Percentiles rank a stretch among this genome's conserved stretches.
Evolutionary conservation across 768 basidiomycete species (phyloP).

Genomic region (Hortiboletus campestris): DNA sequence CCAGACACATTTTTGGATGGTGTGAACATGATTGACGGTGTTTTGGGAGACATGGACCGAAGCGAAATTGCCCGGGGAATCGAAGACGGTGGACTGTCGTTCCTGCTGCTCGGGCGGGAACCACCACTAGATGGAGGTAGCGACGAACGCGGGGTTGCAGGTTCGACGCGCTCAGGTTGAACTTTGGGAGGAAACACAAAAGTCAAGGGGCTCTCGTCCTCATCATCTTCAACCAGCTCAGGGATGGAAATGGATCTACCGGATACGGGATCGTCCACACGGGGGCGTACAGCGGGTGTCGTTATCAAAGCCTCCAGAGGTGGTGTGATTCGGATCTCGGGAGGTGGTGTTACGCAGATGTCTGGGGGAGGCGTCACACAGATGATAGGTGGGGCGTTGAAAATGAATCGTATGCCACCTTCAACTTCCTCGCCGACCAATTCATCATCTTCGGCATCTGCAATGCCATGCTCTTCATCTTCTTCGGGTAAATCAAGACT

Average conservation of each 20-base stretch:
- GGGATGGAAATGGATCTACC: constrained; percentile 4
- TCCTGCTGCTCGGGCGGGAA: constrained; percentile 12
- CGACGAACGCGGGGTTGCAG: constrained; percentile 10
- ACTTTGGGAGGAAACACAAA: constrained; percentile 25
- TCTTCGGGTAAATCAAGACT: constrained; percentile 46
- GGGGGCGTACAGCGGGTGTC: constrained; percentile 20
- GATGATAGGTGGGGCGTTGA: constrained; percentile 53
- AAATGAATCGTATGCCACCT: constrained; percentile 72
- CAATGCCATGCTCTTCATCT: constrained; percentile 26
- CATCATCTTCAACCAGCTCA: constrained; percentile 20
- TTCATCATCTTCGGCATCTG: constrained; percentile 42
- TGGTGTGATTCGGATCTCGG: constrained; percentile 23
- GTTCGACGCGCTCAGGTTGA: constrained; percentile 2
- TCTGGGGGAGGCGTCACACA: constrained; percentile 28
- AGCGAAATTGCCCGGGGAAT: constrained; percentile 47
- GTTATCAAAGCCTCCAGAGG: constrained; percentile 14
- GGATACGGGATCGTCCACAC: neutral
- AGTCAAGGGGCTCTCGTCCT: constrained; percentile 21
- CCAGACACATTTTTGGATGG: constrained; percentile 35
- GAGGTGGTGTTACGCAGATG: constrained; percentile 27
- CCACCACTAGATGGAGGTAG: constrained; percentile 1
- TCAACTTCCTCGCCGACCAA: constrained; percentile 58
- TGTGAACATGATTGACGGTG: constrained; percentile 29
- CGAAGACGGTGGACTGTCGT: constrained; percentile 43
- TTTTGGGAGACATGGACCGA: constrained; percentile 33